Percentiles rank a stretch among this genome's conserved stretches.
Evolutionary conservation across 805 yeast species (phyloP).

Genomic region (Brettanomyces bruxellensis): DNA sequence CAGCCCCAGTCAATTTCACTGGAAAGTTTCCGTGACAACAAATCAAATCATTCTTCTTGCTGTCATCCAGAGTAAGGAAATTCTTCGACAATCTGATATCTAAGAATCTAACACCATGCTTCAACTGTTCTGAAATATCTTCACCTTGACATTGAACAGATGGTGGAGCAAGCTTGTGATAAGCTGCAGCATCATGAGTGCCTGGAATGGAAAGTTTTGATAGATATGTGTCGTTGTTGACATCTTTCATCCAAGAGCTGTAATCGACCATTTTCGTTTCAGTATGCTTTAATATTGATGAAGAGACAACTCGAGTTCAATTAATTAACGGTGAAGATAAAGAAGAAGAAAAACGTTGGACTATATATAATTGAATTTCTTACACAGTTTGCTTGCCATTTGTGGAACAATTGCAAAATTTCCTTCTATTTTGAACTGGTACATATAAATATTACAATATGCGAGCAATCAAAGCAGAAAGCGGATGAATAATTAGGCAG

Average conservation of each 20-base stretch:
- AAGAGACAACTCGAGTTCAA: too few relatives aligned
- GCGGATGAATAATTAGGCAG: too few relatives aligned
- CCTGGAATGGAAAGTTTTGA: constrained; percentile 63
- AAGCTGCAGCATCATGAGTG: constrained; percentile 80
- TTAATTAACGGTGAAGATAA: too few relatives aligned
- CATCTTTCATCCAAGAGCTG: constrained; percentile 41
- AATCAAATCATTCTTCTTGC: constrained; percentile 41
- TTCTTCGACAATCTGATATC: constrained; percentile 59
- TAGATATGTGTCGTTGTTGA: constrained; percentile 42
- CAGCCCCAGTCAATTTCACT: constrained; percentile 50
- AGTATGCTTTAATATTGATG: too few relatives aligned
- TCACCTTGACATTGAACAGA: constrained; percentile 71
- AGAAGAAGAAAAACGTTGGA: too few relatives aligned
- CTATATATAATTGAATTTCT: too few relatives aligned
- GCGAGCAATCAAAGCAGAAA: too few relatives aligned
- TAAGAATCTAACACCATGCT: constrained; percentile 66
- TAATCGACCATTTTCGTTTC: constrained; percentile 7
- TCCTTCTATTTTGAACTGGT: too few relatives aligned
- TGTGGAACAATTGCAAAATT: too few relatives aligned
- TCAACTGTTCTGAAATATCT: constrained; percentile 50
- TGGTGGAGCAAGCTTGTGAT: constrained; percentile 53
- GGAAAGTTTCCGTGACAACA: constrained; percentile 75
- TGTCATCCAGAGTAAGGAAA: constrained; percentile 36
- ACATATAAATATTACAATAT: too few relatives aligned
- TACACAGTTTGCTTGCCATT: too few relatives aligned